These are phyloP conservation scores for Talaromyces liani DNA, from an alignment of 495 filamentous ascomycete species.

Conservation along the genomic window DNA sequence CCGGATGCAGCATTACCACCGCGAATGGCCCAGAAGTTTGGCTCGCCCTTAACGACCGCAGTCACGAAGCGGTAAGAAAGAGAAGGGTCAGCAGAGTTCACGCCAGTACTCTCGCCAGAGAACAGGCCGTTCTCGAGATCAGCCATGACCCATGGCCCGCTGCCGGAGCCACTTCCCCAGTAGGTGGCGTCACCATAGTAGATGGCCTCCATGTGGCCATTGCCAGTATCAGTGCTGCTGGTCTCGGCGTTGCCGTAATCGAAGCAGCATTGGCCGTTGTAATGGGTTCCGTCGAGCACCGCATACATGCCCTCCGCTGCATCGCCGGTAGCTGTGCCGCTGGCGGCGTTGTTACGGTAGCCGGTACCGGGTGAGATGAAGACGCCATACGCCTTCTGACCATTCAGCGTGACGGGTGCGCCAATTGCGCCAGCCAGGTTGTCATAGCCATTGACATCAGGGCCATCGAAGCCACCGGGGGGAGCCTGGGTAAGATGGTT, in stretches of 20 bases:
- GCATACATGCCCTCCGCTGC: slow-evolving; percentile 51
- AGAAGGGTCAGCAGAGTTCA: slow-evolving; percentile 40
- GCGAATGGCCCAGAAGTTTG: slow-evolving; percentile 46
- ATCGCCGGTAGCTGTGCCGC: slow-evolving; percentile 45
- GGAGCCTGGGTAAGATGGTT: slow-evolving; percentile 37
- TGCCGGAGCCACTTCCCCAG: slow-evolving; percentile 47
- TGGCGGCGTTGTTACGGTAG: slow-evolving; percentile 45
- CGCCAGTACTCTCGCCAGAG: slow-evolving; percentile 31
- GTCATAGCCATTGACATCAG: slow-evolving; percentile 46
- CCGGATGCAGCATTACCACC: slow-evolving; percentile 47
- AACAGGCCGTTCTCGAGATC: slow-evolving; percentile 55
- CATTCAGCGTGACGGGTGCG: slow-evolving; percentile 51
- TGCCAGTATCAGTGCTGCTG: slow-evolving; percentile 44
- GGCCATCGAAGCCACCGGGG: slow-evolving; percentile 30
- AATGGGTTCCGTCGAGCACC: slow-evolving; percentile 52
- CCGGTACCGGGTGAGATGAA: slow-evolving; percentile 49
- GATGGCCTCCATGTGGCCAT: slow-evolving; percentile 55
- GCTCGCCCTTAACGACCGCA: slow-evolving; percentile 42
- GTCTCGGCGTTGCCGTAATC: slow-evolving; percentile 57
- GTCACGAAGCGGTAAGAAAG: slow-evolving; percentile 45
- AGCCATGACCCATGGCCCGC: slow-evolving; percentile 54
- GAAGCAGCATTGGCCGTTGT: slow-evolving; percentile 51
- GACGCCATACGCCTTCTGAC: slow-evolving; percentile 51
- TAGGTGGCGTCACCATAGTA: slow-evolving; percentile 43
- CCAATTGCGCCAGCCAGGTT: slow-evolving; percentile 46